A percentile compares a stretch with the other conserved stretches of the same genome.
Evolutionary conservation across 768 basidiomycete genomes (phyloP).

Genomic region (Cystoderma amianthinum): DNA sequence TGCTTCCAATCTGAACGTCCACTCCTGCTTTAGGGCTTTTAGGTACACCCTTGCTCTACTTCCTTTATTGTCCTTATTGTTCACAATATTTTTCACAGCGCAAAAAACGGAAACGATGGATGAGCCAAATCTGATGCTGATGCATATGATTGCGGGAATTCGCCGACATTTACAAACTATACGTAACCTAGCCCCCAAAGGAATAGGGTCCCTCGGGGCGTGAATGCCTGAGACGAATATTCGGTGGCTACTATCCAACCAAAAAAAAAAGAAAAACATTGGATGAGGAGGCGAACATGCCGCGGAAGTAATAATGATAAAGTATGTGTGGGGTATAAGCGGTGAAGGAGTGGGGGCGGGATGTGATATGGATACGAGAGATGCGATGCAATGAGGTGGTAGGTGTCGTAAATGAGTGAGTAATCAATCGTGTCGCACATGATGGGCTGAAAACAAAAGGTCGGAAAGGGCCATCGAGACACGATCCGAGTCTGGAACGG

Average conservation of each 20-base stretch:
- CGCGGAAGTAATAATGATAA: slow-evolving; percentile 14
- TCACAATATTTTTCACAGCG: slow-evolving; percentile 7
- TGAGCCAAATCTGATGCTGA: slow-evolving; percentile 15
- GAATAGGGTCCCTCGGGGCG: slow-evolving; percentile 10
- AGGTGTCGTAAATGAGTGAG: slow-evolving; percentile 13
- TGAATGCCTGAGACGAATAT: slow-evolving; percentile 6
- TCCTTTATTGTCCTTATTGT: slow-evolving; percentile 20
- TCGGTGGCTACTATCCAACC: slow-evolving; percentile 5
- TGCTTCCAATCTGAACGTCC: slow-evolving; percentile 2
- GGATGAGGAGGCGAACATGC: slow-evolving; percentile 9
- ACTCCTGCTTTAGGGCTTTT: slow-evolving; percentile 9
- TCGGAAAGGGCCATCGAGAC: slow-evolving; percentile 27
- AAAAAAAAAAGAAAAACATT: background rate
- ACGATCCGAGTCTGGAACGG: slow-evolving; percentile 23
- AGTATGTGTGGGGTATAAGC: slow-evolving; percentile 18
- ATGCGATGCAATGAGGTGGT: slow-evolving; percentile 2
- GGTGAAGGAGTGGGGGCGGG: slow-evolving; percentile 4
- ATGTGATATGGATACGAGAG: slow-evolving; percentile 11
- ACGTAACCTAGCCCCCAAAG: no score
- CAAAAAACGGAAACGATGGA: slow-evolving; percentile 12
- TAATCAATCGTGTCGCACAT: slow-evolving; percentile 21
- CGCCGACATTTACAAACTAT: no score
- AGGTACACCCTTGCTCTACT: slow-evolving; percentile 13
- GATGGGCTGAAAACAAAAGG: slow-evolving; percentile 8
- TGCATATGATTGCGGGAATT: no score